Evolutionary conservation across 345 rosid species (phyloP).

Genomic region (Populus tremula): DNA sequence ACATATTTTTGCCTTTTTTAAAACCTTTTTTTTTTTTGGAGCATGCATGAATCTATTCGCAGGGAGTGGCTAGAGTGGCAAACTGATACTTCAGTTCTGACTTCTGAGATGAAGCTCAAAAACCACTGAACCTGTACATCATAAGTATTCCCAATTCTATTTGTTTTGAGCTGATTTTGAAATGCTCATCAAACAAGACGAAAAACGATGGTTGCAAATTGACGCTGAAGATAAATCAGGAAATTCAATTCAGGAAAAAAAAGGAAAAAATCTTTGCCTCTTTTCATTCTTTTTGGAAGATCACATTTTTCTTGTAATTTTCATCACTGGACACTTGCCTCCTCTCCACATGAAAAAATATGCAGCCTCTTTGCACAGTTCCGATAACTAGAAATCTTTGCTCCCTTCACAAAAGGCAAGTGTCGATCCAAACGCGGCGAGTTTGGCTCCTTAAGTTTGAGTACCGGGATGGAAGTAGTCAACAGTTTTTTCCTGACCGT

Average conservation of each 20-base stretch:
- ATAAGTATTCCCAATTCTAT: not conserved
- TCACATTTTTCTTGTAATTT: not conserved
- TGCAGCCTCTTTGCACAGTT: not conserved
- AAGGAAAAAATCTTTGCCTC: not conserved
- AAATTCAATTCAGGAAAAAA: not conserved
- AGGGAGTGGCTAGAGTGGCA: too few relatives aligned
- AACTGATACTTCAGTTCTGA: too few relatives aligned
- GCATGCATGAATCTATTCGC: too few relatives aligned
- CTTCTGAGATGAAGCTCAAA: too few relatives aligned
- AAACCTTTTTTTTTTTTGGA: too few relatives aligned
- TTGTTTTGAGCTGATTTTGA: not conserved
- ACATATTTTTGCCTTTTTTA: too few relatives aligned
- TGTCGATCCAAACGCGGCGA: not conserved
- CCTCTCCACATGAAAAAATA: not conserved
- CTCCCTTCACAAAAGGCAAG: not conserved
- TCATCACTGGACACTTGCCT: not conserved
- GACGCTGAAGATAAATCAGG: not conserved
- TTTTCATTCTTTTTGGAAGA: not conserved
- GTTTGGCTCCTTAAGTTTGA: constrained; percentile 27
- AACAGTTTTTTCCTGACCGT: constrained; percentile 67
- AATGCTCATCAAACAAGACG: not conserved
- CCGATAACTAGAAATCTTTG: not conserved
- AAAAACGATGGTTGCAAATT: too few relatives aligned
- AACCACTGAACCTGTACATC: not conserved
- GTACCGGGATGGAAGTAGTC: constrained; percentile 82